These are phyloP conservation scores for Solanum gandarillasii DNA, from an alignment of 257 asterid genomes.

Conservation along the genomic window DNA sequence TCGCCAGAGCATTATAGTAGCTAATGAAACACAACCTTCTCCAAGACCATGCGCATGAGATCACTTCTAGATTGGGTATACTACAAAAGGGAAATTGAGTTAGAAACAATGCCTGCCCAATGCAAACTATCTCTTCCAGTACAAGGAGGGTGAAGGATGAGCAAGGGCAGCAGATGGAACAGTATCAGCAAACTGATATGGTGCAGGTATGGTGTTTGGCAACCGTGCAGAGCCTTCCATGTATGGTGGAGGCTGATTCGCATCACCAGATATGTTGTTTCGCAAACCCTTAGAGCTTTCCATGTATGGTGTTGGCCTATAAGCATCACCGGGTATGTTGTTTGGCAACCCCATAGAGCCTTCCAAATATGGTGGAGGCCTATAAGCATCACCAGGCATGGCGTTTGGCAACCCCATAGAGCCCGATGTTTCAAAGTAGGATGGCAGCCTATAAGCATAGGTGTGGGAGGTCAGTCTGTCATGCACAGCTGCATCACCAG, in stretches of 20 bases:
- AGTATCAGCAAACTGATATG: not conserved
- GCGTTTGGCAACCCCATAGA: not conserved
- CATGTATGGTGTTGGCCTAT: not conserved
- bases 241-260: not conserved
- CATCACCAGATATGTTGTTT: not conserved
- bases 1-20: not conserved
- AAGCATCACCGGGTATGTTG: not conserved
- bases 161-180: not conserved
- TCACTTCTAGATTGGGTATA: not conserved
- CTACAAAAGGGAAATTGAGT: not conserved
- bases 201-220: not conserved
- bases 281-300: not conserved
- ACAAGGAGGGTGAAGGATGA: not conserved
- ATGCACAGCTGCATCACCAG: not conserved
- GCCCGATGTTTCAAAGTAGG: not conserved
- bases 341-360: not conserved
- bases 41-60: not conserved
- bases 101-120: not conserved
- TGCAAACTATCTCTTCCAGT: slow-evolving; percentile 2
- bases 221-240: not conserved
- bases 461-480: not conserved
- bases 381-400: not conserved
- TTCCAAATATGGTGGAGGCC: not conserved
- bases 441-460: not conserved
- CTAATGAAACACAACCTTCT: not conserved